These are phyloP conservation scores for Tolypocladium guangdongense DNA, from an alignment of 2,329 filamentous ascomycete species.

Conservation along the genomic window DNA sequence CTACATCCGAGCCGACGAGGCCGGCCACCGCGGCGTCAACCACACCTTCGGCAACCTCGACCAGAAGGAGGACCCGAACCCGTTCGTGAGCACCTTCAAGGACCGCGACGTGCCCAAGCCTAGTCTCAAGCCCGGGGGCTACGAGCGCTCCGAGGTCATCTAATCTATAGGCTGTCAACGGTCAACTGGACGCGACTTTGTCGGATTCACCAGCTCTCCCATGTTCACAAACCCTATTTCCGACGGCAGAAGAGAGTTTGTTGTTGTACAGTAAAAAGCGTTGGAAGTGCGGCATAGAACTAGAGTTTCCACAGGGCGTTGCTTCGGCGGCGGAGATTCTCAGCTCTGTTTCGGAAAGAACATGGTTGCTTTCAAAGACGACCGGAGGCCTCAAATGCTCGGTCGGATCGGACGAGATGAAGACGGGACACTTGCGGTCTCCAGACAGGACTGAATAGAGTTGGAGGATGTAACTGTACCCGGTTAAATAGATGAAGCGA, in stretches of 20 bases:
- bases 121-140: conserved; percentile 57
- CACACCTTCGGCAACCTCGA: conserved; percentile 86
- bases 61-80: conserved; percentile 80
- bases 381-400: not conserved
- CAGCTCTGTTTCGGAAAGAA: not conserved
- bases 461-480: not conserved
- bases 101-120: conserved; percentile 56
- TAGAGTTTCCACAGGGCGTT: not conserved
- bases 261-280: not conserved
- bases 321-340: not conserved
- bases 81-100: conserved; percentile 77
- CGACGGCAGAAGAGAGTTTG: not conserved
- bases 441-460: not conserved
- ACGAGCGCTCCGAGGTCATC: conserved; percentile 76
- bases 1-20: conserved; percentile 85
- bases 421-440: not conserved
- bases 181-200: not conserved
- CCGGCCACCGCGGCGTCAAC: conserved; percentile 87
- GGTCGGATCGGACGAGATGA: not conserved
- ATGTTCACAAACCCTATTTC: not conserved
- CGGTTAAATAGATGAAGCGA: not conserved
- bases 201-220: too few relatives aligned
- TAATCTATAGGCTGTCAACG: conserved; percentile 13
- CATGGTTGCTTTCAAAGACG: not conserved
- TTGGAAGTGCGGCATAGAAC: not conserved